Evolutionary conservation across 805 yeast genomes (phyloP).

Genomic region (Starmerella asiatica): DNA sequence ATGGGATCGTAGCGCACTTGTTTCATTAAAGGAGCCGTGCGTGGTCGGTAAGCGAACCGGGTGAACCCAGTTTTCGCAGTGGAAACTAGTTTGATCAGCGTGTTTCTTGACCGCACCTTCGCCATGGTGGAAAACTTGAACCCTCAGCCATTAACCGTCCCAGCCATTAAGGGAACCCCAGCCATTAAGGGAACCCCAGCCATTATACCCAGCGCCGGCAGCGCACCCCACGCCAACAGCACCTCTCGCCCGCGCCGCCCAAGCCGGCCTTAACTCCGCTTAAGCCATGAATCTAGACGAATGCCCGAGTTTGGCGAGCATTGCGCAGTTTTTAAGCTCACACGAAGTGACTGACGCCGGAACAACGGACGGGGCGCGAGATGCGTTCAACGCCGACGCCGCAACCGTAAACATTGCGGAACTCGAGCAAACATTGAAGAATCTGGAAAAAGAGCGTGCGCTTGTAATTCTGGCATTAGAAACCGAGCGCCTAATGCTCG

Average conservation of each 20-base stretch:
- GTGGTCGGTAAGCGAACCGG: constrained; percentile 66
- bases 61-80: constrained; percentile 83
- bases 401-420: neutral
- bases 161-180: too few relatives aligned
- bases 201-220: too few relatives aligned
- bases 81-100: constrained; percentile 74
- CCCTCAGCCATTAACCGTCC: too few relatives aligned
- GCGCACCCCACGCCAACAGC: too few relatives aligned
- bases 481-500: neutral
- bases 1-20: constrained; percentile 80
- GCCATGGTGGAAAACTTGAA: constrained; percentile 23
- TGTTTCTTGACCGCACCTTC: constrained; percentile 59
- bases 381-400: neutral
- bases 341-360: neutral
- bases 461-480: neutral
- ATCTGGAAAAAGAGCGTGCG: neutral
- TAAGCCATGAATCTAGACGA: constrained; percentile 16
- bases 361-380: neutral
- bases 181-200: too few relatives aligned
- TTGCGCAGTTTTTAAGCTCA: constrained; percentile 8
- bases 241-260: too few relatives aligned
- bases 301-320: constrained; percentile 19
- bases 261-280: too few relatives aligned
- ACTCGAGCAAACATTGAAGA: neutral
- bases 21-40: constrained; percentile 64